Conservation (phyloP, 1,284 basidiomycete species). For the Heterobasidion parviporum region DNA sequence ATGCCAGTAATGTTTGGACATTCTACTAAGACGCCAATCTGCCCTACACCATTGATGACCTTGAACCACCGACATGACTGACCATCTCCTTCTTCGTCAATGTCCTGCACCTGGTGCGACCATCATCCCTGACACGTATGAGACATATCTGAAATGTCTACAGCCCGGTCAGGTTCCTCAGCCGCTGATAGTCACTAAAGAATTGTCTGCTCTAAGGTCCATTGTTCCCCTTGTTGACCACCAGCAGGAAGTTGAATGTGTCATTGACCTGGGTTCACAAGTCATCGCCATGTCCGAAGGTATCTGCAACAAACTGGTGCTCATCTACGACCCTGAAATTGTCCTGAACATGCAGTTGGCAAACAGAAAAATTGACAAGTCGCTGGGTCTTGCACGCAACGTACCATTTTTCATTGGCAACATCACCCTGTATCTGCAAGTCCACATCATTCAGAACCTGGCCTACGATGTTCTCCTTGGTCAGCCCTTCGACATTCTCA, state of each 20-base stretch:
- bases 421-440: slow-evolving; percentile 14
- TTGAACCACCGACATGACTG: too few species aligned
- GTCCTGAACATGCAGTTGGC: slow-evolving; percentile 8
- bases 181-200: background rate
- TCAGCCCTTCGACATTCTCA: background rate
- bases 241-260: background rate
- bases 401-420: background rate
- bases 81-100: too few species aligned
- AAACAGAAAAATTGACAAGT: slow-evolving; percentile 16
- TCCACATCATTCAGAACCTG: slow-evolving; percentile 16
- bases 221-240: background rate
- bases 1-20: too few species aligned
- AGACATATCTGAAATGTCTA: too few species aligned
- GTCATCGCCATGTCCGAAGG: background rate
- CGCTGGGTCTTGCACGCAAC: slow-evolving; percentile 16
- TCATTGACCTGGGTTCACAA: background rate
- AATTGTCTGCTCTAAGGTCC: background rate
- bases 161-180: background rate
- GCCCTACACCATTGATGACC: too few species aligned
- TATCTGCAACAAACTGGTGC: background rate
- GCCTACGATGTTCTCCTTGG: slow-evolving; percentile 22
- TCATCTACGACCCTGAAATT: background rate
- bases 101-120: too few species aligned
- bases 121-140: too few species aligned
- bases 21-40: too few species aligned